Percentiles rank a stretch among this genome's conserved stretches.
Evolutionary conservation across 305 asterid genomes (phyloP).

Genomic region (Solanum hybrid): DNA sequence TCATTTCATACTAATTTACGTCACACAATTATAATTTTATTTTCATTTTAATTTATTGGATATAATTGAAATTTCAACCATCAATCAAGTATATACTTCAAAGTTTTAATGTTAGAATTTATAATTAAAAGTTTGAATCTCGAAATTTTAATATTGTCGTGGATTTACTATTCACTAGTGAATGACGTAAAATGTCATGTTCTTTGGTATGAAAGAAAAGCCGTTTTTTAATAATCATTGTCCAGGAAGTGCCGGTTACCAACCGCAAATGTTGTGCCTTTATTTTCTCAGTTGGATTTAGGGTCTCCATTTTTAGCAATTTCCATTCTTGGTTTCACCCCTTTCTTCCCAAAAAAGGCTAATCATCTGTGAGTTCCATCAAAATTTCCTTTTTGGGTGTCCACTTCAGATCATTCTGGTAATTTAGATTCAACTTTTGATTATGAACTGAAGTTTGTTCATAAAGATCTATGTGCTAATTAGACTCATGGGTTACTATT

Average conservation of each 20-base stretch:
- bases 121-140: not conserved
- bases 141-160: not conserved
- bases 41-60: not conserved
- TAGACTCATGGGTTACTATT: not conserved
- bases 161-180: not conserved
- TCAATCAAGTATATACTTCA: not conserved
- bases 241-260: not conserved
- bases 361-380: not conserved
- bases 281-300: not conserved
- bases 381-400: not conserved
- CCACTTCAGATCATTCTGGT: not conserved
- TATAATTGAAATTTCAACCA: not conserved
- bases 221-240: not conserved
- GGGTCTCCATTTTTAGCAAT: not conserved
- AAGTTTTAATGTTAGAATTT: accelerated
- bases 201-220: not conserved
- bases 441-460: not conserved
- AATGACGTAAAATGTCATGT: not conserved
- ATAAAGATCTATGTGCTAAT: not conserved
- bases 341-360: not conserved
- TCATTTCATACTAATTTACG: not conserved
- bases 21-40: not conserved
- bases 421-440: not conserved
- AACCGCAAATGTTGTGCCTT: not conserved
- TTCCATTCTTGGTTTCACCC: not conserved